These are phyloP conservation scores for Panicum virgatum DNA, from an alignment of 202 grass and related monocot species.

Conservation along the genomic window DNA sequence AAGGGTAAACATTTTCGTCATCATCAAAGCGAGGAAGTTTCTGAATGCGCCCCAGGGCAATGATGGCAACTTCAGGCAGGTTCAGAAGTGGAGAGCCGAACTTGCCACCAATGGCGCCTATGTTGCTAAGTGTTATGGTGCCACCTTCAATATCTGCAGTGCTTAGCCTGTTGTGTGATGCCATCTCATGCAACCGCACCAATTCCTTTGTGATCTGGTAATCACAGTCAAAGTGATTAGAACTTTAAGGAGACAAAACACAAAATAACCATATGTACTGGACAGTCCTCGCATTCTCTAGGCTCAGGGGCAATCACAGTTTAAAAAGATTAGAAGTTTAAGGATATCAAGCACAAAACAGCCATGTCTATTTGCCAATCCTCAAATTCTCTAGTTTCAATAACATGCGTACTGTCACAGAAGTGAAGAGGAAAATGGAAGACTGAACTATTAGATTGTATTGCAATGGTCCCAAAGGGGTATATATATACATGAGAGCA, in stretches of 20 bases:
- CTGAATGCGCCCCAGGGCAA: constrained; percentile 84
- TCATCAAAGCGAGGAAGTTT: constrained; percentile 76
- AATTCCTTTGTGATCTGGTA: constrained; percentile 85
- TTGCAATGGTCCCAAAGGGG: too few relatives aligned
- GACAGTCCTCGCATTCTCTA: neutral
- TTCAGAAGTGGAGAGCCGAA: constrained; percentile 97
- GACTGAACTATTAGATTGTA: too few relatives aligned
- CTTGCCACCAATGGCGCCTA: constrained; percentile 91
- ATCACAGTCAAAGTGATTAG: neutral
- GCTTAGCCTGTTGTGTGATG: constrained; percentile 67
- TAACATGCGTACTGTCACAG: too few relatives aligned
- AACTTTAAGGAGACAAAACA: neutral
- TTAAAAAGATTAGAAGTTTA: neutral
- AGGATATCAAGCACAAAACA: neutral
- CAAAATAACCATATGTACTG: constrained; percentile 6
- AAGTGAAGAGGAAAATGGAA: too few relatives aligned
- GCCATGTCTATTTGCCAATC: neutral
- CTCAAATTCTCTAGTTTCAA: neutral
- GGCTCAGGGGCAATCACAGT: constrained; percentile 49
- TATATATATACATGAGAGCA: too few relatives aligned
- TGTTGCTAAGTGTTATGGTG: constrained; percentile 96
- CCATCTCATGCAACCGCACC: constrained; percentile 67
- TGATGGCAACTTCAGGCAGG: constrained; percentile 91
- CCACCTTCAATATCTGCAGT: constrained; percentile 71
- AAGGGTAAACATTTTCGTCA: constrained; percentile 66